A percentile compares a stretch with the other conserved stretches of the same genome.
These are phyloP conservation scores for Aphanomyces invadans DNA, from an alignment of 352 stramenopile genomes.

Conservation along the genomic window DNA sequence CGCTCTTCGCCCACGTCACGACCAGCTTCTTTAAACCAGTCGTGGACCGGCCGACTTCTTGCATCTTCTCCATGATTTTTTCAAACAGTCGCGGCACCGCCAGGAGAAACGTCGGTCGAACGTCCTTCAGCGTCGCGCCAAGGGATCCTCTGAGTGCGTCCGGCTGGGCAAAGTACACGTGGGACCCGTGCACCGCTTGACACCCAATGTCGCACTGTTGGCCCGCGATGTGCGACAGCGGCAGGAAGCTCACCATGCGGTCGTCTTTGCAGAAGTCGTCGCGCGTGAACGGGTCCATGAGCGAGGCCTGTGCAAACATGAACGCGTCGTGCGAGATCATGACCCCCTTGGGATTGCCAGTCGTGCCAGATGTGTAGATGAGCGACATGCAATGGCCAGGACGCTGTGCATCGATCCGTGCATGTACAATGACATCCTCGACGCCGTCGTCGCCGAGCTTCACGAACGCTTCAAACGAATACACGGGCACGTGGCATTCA, in stretches of 20 bases:
- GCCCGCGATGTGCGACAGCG: constrained; percentile 73
- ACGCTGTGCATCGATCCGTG: constrained; percentile 44
- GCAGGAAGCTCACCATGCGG: constrained; percentile 82
- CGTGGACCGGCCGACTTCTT: constrained; percentile 34
- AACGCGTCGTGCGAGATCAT: constrained; percentile 51
- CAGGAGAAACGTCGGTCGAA: constrained; percentile 76
- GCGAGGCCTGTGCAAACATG: constrained; percentile 54
- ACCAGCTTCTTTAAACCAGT: constrained; percentile 51
- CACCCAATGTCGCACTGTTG: constrained; percentile 38
- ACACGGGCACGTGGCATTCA: constrained; percentile 42
- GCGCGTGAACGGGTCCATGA: constrained; percentile 52
- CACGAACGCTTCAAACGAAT: constrained; percentile 54
- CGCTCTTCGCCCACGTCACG: constrained; percentile 43
- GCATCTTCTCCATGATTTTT: constrained; percentile 78
- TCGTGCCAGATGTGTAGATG: constrained; percentile 64
- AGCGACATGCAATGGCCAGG: constrained; percentile 83
- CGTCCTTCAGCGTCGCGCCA: constrained; percentile 51
- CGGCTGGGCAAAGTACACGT: constrained; percentile 64
- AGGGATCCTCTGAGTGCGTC: constrained; percentile 71
- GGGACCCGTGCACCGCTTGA: constrained; percentile 34
- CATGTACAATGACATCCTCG: constrained; percentile 29
- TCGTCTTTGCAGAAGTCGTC: constrained; percentile 65
- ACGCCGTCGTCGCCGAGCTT: constrained; percentile 35
- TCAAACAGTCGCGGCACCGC: constrained; percentile 69
- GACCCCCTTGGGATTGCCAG: constrained; percentile 58